Conservation (phyloP, 805 yeast species). For the Candida maltosa region DNA sequence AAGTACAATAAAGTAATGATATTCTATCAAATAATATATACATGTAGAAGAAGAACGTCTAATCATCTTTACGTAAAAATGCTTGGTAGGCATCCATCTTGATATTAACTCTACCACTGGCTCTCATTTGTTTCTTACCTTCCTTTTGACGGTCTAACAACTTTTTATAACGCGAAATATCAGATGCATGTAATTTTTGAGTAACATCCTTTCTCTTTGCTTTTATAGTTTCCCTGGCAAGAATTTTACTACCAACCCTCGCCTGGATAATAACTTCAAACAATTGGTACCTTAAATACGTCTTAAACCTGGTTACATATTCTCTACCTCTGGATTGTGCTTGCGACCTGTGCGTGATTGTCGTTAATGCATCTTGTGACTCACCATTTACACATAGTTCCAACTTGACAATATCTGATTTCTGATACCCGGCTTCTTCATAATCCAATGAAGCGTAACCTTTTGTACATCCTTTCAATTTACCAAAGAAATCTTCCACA, state of each 20-base stretch:
- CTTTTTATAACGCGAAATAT: constrained; percentile 85
- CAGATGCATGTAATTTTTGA: constrained; percentile 90
- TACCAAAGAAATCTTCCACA: constrained; percentile 95
- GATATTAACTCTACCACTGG: constrained; percentile 73
- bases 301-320: constrained; percentile 80
- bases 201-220: constrained; percentile 95
- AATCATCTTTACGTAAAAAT: constrained; percentile 49
- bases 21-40: neutral
- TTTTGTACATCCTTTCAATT: constrained; percentile 79
- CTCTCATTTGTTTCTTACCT: constrained; percentile 83
- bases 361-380: constrained; percentile 88
- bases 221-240: constrained; percentile 90
- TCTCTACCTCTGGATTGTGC: constrained; percentile 70
- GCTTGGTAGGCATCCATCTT: constrained; percentile 88
- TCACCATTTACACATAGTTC: constrained; percentile 87
- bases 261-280: constrained; percentile 95
- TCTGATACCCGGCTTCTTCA: constrained; percentile 85
- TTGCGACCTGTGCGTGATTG: constrained; percentile 81
- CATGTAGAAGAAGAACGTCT: neutral
- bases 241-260: constrained; percentile 68
- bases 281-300: constrained; percentile 74
- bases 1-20: neutral
- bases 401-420: constrained; percentile 78
- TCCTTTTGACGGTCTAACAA: constrained; percentile 85
- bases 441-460: constrained; percentile 95